A percentile compares a stretch with the other conserved stretches of the same genome.
Evolutionary conservation across 2,329 filamentous ascomycete genomes (phyloP).

Genomic region (Clarireedia hainanense): DNA sequence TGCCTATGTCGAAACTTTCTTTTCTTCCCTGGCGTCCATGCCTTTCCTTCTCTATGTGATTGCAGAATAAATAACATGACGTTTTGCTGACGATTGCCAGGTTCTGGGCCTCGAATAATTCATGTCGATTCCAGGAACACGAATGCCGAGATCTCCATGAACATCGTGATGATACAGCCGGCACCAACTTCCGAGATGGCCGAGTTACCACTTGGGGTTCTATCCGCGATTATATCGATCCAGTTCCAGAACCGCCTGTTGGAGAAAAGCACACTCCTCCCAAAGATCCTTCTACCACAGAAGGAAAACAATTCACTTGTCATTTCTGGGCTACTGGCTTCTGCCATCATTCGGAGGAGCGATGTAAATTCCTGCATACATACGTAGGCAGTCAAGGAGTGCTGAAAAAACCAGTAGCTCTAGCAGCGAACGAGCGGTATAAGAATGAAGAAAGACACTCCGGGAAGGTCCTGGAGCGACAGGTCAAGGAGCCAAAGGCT

Average conservation of each 20-base stretch:
- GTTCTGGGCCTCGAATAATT: constrained; percentile 14
- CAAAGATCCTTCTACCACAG: not conserved
- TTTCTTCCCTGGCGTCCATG: too few relatives aligned
- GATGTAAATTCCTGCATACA: constrained; percentile 18
- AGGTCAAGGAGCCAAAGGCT: too few relatives aligned
- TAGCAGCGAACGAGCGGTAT: not conserved
- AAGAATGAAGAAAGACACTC: not conserved
- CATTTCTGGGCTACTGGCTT: not conserved
- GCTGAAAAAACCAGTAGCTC: not conserved
- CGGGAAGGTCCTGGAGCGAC: not conserved
- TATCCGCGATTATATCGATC: constrained; percentile 1
- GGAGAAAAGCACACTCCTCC: not conserved
- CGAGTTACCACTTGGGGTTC: constrained; percentile 15
- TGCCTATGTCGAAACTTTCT: too few relatives aligned
- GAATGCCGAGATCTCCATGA: constrained; percentile 23
- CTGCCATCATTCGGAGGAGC: not conserved
- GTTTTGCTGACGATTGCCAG: constrained; percentile 4
- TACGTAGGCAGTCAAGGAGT: not conserved
- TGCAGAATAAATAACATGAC: not conserved
- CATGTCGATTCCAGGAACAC: constrained; percentile 21
- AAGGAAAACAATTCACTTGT: constrained; percentile 7
- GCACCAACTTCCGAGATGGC: constrained; percentile 16
- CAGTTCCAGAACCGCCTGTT: not conserved
- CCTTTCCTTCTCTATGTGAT: not conserved
- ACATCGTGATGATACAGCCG: not conserved